Conservation (phyloP, 306 rosid genomes). For the Geum urbanum region DNA sequence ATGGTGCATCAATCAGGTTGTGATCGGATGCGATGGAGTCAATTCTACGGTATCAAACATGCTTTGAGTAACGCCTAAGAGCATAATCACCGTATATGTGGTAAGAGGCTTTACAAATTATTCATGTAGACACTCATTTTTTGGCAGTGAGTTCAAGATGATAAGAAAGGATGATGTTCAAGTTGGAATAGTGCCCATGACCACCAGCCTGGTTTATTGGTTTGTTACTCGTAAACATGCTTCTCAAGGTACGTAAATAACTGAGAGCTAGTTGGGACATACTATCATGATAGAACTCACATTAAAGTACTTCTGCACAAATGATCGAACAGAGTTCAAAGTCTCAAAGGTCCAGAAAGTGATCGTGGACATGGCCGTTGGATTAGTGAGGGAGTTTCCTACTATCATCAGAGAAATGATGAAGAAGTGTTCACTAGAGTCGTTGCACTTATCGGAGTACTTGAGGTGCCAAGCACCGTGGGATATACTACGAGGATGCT, state of each 20-base stretch:
- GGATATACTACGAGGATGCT: background rate
- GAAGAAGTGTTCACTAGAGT: background rate
- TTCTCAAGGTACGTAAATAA: background rate
- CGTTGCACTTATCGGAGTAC: constrained; percentile 9
- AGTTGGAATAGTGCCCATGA: constrained; percentile 7
- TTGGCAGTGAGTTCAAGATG: background rate
- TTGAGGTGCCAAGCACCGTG: constrained; percentile 3
- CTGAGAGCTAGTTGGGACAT: background rate
- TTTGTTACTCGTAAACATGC: background rate
- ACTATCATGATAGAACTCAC: no score
- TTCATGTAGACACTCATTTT: constrained; percentile 1
- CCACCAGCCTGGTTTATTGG: constrained; percentile 15
- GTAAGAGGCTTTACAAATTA: constrained; percentile 13
- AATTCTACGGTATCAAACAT: constrained; percentile 1
- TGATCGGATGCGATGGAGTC: constrained; percentile 25
- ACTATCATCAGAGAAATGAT: background rate
- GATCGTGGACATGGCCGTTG: background rate
- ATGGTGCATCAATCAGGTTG: background rate
- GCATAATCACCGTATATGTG: background rate
- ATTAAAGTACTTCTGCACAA: background rate
- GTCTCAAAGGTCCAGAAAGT: background rate
- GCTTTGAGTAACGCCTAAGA: background rate
- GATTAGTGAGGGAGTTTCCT: constrained; percentile 17
- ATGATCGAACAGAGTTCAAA: background rate
- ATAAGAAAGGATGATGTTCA: background rate